Base-by-base conservation (phyloP, 75 land plant genomes). In the Pinus tabuliformis region DNA sequence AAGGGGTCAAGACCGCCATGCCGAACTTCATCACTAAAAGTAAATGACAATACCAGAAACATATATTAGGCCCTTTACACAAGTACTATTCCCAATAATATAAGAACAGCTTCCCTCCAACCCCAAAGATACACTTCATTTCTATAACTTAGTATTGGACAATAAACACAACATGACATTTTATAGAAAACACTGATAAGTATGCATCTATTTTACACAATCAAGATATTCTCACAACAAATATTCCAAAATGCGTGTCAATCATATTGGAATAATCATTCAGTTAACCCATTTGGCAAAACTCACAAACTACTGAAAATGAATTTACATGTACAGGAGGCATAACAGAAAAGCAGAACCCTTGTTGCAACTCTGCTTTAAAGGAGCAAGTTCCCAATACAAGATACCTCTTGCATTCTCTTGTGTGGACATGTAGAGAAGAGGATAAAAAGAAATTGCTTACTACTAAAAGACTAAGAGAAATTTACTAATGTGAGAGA, bases 41-140 rank as follows among this genome's bases (percentile, higher is more conserved):
- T 4, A 72, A 20, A 52, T 73, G 24, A 73, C 15, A 73, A 7
- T 30, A 54, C 59, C 61, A 24, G 54, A 18, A 54, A n/a, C 5
- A 56, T 8, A 73, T 66, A 39, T 66, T 21, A 66, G 52, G 21
- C 4, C 22, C 9, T 66, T 66, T 66, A 37, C 71, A 58, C 78
- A 39, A 36, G 20, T 58, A 79, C 52, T n/a, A 77, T 15, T 24
- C n/a, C 30, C 7, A 70, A 39, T 24, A 36, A 36, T 42, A 78
- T 28, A 15, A 26, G 52, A 74, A 75, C 21, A 75, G 79, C 4
- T 66, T 66, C 71, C 52, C 18, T 42, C 52, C 49, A 66, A 18
- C n/a, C 49, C 52, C 49, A 39, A 7, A 42, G 71, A 66, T 3
- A 8, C 0, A 33, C 16, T 18, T n/a, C n/a, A 7, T 18, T 66